phyloP scores from a whole-genome alignment of 768 basidiomycete genomes.

The Postia placenta region DNA sequence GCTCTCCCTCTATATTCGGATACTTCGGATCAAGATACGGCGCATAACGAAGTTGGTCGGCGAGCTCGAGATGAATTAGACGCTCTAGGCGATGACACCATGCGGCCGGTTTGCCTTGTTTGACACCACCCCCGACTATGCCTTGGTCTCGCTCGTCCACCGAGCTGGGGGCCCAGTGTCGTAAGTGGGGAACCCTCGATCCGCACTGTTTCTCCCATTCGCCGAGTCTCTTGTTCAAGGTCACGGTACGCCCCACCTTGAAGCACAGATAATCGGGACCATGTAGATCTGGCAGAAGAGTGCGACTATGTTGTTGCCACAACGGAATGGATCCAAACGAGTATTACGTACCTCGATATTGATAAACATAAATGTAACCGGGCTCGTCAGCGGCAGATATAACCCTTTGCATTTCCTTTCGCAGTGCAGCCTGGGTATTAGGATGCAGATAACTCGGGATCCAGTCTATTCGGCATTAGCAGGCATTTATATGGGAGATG shows the following conservation, averaged over 20 bases:
- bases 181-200: conserved; percentile 66
- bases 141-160: conserved; percentile 35
- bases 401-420: conserved; percentile 48
- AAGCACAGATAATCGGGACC: conserved; percentile 44
- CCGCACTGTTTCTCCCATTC: conserved; percentile 81
- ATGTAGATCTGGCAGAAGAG: conserved; percentile 24
- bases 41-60: conserved; percentile 53
- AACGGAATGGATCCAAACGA: no score
- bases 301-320: neutral
- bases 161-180: conserved; percentile 68
- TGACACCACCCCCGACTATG: conserved; percentile 61
- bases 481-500: neutral
- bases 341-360: conserved; percentile 55
- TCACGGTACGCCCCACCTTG: conserved; percentile 76
- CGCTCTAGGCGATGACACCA: conserved; percentile 74
- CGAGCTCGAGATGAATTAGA: conserved; percentile 74
- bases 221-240: conserved; percentile 65
- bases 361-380: conserved; percentile 81
- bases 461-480: conserved; percentile 41
- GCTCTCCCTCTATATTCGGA: conserved; percentile 23
- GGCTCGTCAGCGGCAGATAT: conserved; percentile 51
- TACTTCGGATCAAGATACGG: conserved; percentile 56
- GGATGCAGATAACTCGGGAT: conserved; percentile 59
- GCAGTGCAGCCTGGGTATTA: conserved; percentile 54
- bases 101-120: conserved; percentile 52